Percentiles rank a stretch among this genome's conserved stretches.
Conservation (phyloP, 331 rosid species). For the Stylosanthes scabra region DNA sequence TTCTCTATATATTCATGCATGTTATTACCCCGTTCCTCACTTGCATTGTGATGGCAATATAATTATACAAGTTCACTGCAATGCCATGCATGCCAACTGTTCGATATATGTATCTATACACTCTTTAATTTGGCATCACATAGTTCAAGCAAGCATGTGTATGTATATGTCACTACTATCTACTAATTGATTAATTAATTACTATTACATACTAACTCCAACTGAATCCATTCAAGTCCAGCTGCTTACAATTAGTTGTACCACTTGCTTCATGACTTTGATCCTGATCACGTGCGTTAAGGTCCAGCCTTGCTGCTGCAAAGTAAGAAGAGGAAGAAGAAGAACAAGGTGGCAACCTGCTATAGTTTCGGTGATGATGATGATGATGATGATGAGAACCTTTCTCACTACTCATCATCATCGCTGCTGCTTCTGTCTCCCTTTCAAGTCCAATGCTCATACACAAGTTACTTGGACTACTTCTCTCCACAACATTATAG, state of each 20-base stretch:
- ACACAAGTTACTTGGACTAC: conserved; percentile 50
- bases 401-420: conserved; percentile 28
- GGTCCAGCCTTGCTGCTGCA: conserved; percentile 56
- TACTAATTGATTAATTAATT: conserved; percentile 33
- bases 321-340: conserved; percentile 61
- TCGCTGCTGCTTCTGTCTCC: conserved; percentile 41
- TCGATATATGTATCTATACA: too few species aligned
- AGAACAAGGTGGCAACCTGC: too few species aligned
- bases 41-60: too few species aligned
- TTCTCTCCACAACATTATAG: conserved; percentile 47
- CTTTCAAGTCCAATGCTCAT: conserved; percentile 62
- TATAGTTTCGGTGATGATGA: too few species aligned
- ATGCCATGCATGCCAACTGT: too few species aligned
- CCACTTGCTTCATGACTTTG: conserved; percentile 46
- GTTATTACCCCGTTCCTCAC: too few species aligned
- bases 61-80: too few species aligned
- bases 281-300: conserved; percentile 55
- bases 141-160: too few species aligned
- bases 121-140: too few species aligned
- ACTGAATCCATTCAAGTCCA: conserved; percentile 83
- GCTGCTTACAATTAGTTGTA: conserved; percentile 64
- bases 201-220: too few species aligned
- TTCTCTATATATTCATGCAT: too few species aligned
- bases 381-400: conserved; percentile 9
- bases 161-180: too few species aligned